Base-by-base conservation (phyloP, 1,139 yeast species). In the Lizanozyma gosingica region DNA sequence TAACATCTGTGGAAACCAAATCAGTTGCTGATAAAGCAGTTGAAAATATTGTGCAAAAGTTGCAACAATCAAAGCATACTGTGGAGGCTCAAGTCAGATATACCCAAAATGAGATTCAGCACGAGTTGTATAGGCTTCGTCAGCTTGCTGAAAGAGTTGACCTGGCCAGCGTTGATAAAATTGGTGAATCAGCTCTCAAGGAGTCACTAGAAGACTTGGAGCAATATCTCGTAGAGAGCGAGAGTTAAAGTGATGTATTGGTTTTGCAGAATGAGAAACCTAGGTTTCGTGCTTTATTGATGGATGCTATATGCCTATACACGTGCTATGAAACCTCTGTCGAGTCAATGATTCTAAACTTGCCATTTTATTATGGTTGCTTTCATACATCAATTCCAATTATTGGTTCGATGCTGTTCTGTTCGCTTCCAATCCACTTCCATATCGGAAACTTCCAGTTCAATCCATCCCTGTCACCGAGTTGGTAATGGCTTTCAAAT, bases 361-460 rank as follows among this genome's bases (percentile, higher is more conserved):
- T n/a, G n/a, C n/a, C n/a, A n/a, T n/a, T n/a, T n/a, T n/a, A n/a
- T n/a, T n/a, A n/a, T n/a, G n/a, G n/a, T n/a, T n/a, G n/a, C n/a
- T n/a, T n/a, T n/a, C n/a, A n/a, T n/a, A 22, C 29, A 22, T 22
- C 11, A 11, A 22, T 11, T 22, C 29, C 29, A 11, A 22, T 6
- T 6, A 22, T 22, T 6, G 29, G 29, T 6, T 22, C 29, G 11
- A 22, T 22, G 29, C 29, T 15, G 54, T 34, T 40, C 57, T 60
- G 14, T 1, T 47, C 69, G 2, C 63, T 43, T 15, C 55, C 62
- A 35, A 63, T 44, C 83, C 86, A 83, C 52, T 73, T 76, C 78
- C 86, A 86, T 1, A 80, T 84, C 46, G 83, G 90, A 53, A 77
- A 86, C 40, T 76, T 80, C 76, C 96, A 90, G 54, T 88, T 88